Conservation (phyloP, 2,329 filamentous ascomycete genomes). For the Fusarium temperatum region DNA sequence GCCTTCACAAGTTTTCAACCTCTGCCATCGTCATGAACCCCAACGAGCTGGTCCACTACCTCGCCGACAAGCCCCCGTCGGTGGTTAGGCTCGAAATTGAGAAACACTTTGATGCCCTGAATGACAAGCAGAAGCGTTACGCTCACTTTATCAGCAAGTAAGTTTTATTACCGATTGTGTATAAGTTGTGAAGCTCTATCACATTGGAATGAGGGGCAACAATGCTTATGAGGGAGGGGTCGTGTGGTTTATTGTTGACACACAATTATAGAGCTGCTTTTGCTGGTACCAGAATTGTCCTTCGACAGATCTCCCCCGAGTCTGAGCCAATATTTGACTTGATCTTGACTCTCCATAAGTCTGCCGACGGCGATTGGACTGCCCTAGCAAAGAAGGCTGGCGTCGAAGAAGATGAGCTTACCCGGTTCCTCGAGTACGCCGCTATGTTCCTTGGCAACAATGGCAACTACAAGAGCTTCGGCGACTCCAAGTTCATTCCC, state of each 20-base stretch:
- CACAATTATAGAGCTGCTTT: conserved; percentile 71
- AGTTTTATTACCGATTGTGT: conserved; percentile 31
- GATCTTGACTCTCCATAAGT: conserved; percentile 76
- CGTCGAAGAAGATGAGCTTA: conserved; percentile 70
- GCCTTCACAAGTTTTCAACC: conserved; percentile 45
- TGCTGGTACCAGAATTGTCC: conserved; percentile 78
- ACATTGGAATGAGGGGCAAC: conserved; percentile 12
- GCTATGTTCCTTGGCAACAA: conserved; percentile 82
- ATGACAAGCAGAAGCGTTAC: conserved; percentile 84
- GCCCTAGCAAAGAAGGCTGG: conserved; percentile 70
- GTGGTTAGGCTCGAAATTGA: conserved; percentile 90
- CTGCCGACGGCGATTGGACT: conserved; percentile 75
- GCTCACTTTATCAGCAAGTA: conserved; percentile 88
- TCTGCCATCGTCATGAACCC: conserved; percentile 61
- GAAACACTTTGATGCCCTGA: conserved; percentile 86
- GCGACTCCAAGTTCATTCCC: conserved; percentile 85
- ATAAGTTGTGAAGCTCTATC: neutral
- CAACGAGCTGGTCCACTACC: conserved; percentile 76
- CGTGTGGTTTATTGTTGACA: conserved; percentile 13
- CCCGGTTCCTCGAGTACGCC: conserved; percentile 78
- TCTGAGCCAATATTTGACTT: conserved; percentile 84
- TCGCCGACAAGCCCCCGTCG: conserved; percentile 89
- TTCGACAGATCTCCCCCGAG: conserved; percentile 84
- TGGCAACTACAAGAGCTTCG: conserved; percentile 89
- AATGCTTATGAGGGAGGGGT: conserved; percentile 17